Evolutionary conservation across 805 yeast species (phyloP).

Genomic region (Yarrowia bubula): DNA sequence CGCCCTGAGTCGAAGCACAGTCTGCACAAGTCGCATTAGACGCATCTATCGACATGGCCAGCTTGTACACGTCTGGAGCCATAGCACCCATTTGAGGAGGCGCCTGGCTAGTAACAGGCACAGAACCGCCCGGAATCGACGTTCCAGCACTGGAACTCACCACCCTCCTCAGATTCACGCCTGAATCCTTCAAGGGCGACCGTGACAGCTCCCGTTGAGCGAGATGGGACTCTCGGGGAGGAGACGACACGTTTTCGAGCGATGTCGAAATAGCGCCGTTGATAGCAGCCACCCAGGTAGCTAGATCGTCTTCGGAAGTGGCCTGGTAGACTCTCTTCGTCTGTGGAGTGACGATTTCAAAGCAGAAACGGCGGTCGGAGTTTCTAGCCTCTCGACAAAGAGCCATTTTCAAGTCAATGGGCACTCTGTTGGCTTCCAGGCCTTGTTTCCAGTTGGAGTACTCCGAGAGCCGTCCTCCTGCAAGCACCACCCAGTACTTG

Average conservation of each 20-base stretch:
- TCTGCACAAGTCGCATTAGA: slow-evolving; percentile 73
- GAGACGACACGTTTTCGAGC: slow-evolving; percentile 38
- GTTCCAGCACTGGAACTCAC: background rate
- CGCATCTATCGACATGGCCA: slow-evolving; percentile 38
- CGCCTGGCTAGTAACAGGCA: background rate
- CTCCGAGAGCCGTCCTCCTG: slow-evolving; percentile 65
- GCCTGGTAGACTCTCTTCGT: slow-evolving; percentile 78
- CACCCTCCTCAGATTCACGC: background rate
- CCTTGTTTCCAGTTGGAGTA: slow-evolving; percentile 80
- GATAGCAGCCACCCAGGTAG: slow-evolving; percentile 65
- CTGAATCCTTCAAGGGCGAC: slow-evolving; percentile 7
- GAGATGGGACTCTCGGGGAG: slow-evolving; percentile 13
- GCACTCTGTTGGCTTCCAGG: slow-evolving; percentile 56
- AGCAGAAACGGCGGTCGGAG: slow-evolving; percentile 53
- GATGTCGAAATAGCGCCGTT: slow-evolving; percentile 51
- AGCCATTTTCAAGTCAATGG: slow-evolving; percentile 69
- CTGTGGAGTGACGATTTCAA: slow-evolving; percentile 70
- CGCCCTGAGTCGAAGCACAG: slow-evolving; percentile 59
- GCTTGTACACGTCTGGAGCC: slow-evolving; percentile 28
- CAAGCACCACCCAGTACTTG: slow-evolving; percentile 78
- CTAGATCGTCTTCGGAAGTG: slow-evolving; percentile 61
- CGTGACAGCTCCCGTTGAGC: slow-evolving; percentile 9
- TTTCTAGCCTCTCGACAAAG: slow-evolving; percentile 50
- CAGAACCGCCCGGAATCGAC: background rate
- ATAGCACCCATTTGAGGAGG: background rate